Base-by-base conservation (phyloP, 1,284 basidiomycete species). In the Taiwanofungus camphoratus region DNA sequence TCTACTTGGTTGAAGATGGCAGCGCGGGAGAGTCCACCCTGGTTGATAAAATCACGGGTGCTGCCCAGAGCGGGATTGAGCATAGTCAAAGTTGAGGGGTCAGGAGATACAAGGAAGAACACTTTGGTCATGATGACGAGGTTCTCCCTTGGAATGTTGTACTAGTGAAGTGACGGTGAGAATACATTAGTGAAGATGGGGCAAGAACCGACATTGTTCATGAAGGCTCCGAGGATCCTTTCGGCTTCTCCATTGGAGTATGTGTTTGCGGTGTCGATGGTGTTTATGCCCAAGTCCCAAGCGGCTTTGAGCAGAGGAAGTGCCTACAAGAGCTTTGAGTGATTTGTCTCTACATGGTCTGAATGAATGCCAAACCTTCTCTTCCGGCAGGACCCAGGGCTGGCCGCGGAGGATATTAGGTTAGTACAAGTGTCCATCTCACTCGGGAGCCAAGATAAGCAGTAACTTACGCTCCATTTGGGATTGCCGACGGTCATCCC, bases 1-100 rank as follows among this genome's bases (percentile, higher is more conserved):
- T 72, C 65, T 42, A 74, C 78, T 2, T 78, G 71, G n/a, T 81
- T 78, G 52, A 87, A 86, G 48, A 87, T 49, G 18, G 57, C 59
- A 22, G 58, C 51, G 20, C 62, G 56, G 16, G 57, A 59, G 12
- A 61, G 49, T 6, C 65, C 65, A 20, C 53, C 46, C 31, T 59
- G 60, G 41, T 66, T 66, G 6, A 61, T 53, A 39, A 54, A 62
- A 30, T 67, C 61, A 3, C 58, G 56, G 4, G 44, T 47, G 1
- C 62, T 34, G 9, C 39, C 33, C 24, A 62, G 48, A 9, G 47
- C 36, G 2, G 46, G 57, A 11, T 46, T 32, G 18, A 42, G 22
- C n/a, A 40, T 23, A 5, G 53, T 49, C n/a, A 45, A 30, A 3
- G 53, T 36, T 15, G 40, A 27, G 11, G 45, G 45, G 18, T 61